These are phyloP conservation scores for Sesbania bispinosa DNA, from an alignment of 306 rosid genomes.

Conservation along the genomic window DNA sequence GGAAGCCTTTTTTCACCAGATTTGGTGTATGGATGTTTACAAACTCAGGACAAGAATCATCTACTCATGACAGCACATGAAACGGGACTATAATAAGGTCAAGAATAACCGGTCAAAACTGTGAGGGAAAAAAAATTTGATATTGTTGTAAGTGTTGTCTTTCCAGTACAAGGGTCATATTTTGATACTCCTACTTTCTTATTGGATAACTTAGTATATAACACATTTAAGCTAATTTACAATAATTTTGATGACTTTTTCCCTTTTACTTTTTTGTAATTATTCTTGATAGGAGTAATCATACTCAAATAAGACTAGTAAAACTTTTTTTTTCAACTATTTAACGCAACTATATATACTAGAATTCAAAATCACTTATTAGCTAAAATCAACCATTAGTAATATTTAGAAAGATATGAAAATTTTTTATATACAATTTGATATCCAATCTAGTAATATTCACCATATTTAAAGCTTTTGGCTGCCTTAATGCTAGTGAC, in stretches of 20 bases:
- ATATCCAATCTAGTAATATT: background rate
- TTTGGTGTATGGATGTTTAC: constrained; percentile 41
- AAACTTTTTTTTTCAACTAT: too few species aligned
- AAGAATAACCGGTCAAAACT: constrained; percentile 36
- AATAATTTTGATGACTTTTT: background rate
- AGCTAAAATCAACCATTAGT: too few species aligned
- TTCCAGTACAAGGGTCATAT: constrained; percentile 16
- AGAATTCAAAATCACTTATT: too few species aligned
- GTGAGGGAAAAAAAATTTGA: background rate
- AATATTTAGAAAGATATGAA: background rate
- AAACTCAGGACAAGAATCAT: constrained; percentile 6
- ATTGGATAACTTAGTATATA: background rate
- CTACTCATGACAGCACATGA: constrained; percentile 33
- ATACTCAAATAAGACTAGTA: too few species aligned
- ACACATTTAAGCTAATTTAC: background rate
- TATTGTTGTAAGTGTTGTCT: background rate
- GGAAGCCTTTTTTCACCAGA: constrained; percentile 30
- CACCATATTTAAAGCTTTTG: background rate
- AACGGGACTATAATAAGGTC: background rate
- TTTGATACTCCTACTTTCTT: background rate
- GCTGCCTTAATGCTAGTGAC: background rate
- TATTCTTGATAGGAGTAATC: too few species aligned
- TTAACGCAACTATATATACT: too few species aligned
- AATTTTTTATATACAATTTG: background rate
- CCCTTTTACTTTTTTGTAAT: background rate